Base-by-base conservation (phyloP, 106 monocot genomes). In the Ottelia alismoides region DNA sequence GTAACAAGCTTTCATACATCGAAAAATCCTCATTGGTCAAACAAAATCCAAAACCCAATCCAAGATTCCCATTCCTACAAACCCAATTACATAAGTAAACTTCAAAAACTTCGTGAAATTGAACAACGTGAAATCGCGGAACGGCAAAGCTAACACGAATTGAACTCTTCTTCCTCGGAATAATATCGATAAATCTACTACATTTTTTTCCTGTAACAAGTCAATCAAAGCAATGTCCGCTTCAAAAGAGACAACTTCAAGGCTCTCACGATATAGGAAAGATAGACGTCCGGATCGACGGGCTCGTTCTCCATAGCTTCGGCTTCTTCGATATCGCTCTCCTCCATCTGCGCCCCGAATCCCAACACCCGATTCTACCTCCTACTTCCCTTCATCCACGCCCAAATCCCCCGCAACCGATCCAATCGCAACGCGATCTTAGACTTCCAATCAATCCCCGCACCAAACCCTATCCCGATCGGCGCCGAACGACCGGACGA, bases 241-340 rank as follows among this genome's bases (percentile, higher is more conserved):
- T 35, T 14, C 31, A 57, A 20, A 10, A 30, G 56, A 19, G 30
- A 57, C 14, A 10, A 9, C 24, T 24, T 45, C 7, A 16, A 49
- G 27, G 25, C 17, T 19, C 65, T 56, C 55, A 66, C 65, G 30
- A 66, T 55, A 55, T 66, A 66, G 20, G 55, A 66, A 11, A 66
- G 56, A 31, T 20, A 25, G 56, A 48, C 21, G 28, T 66, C 65
- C 10, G 65, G 65, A 27, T 66, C 56, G 53, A 65, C 11, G 24
- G 31, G 14, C 16, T 20, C 63, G 22, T 9, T 25, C 19, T 55
- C 64, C 18, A 56, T 25, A 22, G 20, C 63, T 9, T 9, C 52
- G 20, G 44, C 64, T n/a, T 66, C 65, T 49, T 66, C 65, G 11
- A 66, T 26, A 55, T 66, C 65, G 56, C 30, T 56, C 22, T 56